Evolutionary conservation across 2,329 filamentous ascomycete genomes (phyloP).

Genomic region (Sclerotinia borealis): DNA sequence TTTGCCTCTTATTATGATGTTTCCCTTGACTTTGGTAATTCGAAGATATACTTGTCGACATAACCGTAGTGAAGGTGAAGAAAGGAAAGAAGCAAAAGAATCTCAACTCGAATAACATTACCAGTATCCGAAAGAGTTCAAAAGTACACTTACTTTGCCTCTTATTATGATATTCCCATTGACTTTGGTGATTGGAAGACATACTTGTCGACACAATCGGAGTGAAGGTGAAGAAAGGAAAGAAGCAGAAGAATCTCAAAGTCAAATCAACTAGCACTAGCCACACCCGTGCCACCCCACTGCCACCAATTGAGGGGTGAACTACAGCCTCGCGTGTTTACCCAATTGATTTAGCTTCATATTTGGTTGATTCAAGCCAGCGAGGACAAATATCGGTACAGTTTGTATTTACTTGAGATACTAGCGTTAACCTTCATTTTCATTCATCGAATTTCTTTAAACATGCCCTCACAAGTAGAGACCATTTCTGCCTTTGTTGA

Average conservation of each 20-base stretch:
- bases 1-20: not conserved
- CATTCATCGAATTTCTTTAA: not conserved
- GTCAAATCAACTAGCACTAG: not conserved
- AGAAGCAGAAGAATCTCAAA: not conserved
- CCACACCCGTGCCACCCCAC: not conserved
- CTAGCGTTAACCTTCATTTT: not conserved
- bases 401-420: not conserved
- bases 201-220: not conserved
- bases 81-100: too few species aligned
- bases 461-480: conserved; percentile 40
- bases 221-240: not conserved
- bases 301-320: conserved; percentile 5
- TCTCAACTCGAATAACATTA: not conserved
- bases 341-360: conserved; percentile 6
- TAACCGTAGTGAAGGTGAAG: not conserved
- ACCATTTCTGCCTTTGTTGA: conserved; percentile 82
- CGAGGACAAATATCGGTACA: not conserved
- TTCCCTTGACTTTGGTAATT: not conserved
- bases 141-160: not conserved
- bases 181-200: too few species aligned
- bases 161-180: too few species aligned
- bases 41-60: too few species aligned
- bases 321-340: conserved; percentile 4
- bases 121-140: not conserved
- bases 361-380: conserved; percentile 6